Conservation (phyloP, 148 eudicot genomes). For the Rhododendron ovatum region DNA sequence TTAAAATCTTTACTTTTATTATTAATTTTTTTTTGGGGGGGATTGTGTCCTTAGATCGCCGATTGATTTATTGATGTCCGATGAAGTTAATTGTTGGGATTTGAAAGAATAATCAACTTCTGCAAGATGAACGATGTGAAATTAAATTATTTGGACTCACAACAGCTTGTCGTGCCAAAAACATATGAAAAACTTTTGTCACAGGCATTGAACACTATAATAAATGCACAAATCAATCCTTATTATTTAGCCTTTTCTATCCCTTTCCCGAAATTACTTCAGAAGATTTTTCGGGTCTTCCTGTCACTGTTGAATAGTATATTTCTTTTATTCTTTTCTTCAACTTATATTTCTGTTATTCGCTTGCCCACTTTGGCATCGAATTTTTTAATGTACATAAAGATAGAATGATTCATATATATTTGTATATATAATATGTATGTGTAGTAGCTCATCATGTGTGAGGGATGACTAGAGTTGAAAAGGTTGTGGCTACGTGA, state of each 20-base stretch:
- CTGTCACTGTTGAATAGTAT: neutral
- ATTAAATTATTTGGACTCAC: neutral
- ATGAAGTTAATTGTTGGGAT: neutral
- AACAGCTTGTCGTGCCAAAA: neutral
- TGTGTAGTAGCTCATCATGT: neutral
- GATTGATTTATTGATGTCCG: no score
- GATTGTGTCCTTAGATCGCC: neutral
- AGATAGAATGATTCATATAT: neutral
- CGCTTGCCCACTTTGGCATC: neutral
- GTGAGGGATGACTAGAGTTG: neutral
- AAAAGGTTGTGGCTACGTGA: neutral
- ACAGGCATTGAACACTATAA: neutral
- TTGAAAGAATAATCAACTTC: no score
- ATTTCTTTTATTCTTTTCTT: neutral
- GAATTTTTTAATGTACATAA: neutral
- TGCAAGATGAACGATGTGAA: neutral
- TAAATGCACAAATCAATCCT: neutral
- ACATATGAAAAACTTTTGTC: neutral
- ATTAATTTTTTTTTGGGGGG: no score
- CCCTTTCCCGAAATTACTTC: neutral
- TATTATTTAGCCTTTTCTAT: neutral
- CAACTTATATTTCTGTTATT: neutral
- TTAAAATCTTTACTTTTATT: no score
- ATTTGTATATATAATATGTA: no score
- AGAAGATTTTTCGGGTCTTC: neutral